Evolutionary conservation across 2,329 filamentous ascomycete genomes (phyloP).

Genomic region (Calonectria henricotiae): DNA sequence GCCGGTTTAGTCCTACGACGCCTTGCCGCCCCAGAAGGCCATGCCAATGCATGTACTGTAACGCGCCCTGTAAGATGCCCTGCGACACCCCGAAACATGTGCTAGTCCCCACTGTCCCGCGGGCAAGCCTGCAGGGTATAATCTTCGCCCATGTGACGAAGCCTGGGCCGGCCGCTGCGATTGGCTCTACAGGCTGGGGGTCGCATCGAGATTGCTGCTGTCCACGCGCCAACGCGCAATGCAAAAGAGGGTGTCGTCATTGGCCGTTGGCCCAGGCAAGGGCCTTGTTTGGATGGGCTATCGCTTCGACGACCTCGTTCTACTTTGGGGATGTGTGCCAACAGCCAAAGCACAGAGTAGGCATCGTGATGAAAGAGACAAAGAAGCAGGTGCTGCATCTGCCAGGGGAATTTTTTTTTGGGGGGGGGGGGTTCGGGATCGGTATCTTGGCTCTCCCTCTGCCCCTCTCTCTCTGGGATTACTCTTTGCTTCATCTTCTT

Average conservation of each 20-base stretch:
- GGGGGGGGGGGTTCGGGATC: background rate
- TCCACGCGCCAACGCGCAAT: conserved; percentile 33
- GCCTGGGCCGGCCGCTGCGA: background rate
- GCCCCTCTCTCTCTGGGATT: background rate
- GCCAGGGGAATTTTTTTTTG: conserved; percentile 1
- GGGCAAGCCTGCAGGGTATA: conserved; percentile 30
- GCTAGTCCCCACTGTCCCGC: conserved; percentile 23
- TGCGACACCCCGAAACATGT: conserved; percentile 16
- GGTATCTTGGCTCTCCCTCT: too few species aligned
- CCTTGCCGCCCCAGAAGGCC: background rate
- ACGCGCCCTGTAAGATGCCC: conserved; percentile 11
- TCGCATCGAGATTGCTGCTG: conserved; percentile 18
- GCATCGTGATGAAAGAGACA: background rate
- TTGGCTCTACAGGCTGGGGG: conserved; percentile 31
- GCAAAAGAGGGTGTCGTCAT: conserved; percentile 36
- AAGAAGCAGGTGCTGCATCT: conserved; percentile 20
- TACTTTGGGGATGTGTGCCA: background rate
- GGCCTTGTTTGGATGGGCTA: background rate
- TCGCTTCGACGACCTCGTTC: conserved; percentile 12
- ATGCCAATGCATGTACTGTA: background rate
- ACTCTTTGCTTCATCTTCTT: background rate
- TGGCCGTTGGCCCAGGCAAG: background rate
- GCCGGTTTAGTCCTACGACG: conserved; percentile 10
- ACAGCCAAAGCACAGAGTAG: background rate
- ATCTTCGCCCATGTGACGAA: conserved; percentile 32